Evolutionary conservation across 768 basidiomycete species (phyloP).

Genomic region (Lepiota venenata): DNA sequence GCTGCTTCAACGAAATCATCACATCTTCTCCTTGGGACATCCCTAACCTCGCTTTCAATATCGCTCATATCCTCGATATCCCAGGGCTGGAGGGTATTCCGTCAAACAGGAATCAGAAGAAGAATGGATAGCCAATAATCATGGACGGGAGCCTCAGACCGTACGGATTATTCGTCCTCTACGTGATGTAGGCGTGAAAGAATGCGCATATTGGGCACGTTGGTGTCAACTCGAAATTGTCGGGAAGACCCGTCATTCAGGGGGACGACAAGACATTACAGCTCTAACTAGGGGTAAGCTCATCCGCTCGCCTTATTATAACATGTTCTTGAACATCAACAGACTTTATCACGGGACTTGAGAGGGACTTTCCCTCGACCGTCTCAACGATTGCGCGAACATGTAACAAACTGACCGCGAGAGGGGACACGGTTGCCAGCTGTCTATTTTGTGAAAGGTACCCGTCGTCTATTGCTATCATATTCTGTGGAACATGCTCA

Average conservation of each 20-base stretch:
- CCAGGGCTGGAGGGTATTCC: slow-evolving; percentile 72
- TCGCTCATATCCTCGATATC: slow-evolving; percentile 70
- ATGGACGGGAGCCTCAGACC: slow-evolving; percentile 16
- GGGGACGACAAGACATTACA: slow-evolving; percentile 56
- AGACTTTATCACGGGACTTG: slow-evolving; percentile 82
- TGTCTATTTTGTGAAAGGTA: slow-evolving; percentile 72
- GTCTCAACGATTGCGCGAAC: slow-evolving; percentile 83
- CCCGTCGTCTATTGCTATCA: slow-evolving; percentile 12
- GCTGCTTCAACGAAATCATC: slow-evolving; percentile 58
- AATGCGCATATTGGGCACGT: slow-evolving; percentile 76
- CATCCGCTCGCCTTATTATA: neutral
- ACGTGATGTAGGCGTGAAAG: slow-evolving; percentile 72
- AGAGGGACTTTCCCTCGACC: slow-evolving; percentile 82
- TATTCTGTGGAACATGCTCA: neutral
- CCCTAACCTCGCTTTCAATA: slow-evolving; percentile 74
- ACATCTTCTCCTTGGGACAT: slow-evolving; percentile 76
- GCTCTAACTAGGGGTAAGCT: slow-evolving; percentile 65
- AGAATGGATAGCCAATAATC: slow-evolving; percentile 45
- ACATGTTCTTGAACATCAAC: neutral
- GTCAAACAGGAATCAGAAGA: slow-evolving; percentile 69
- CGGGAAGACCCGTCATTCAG: slow-evolving; percentile 23
- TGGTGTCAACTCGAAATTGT: slow-evolving; percentile 58
- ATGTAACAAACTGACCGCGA: slow-evolving; percentile 74
- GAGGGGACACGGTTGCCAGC: slow-evolving; percentile 39
- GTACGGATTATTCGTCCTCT: slow-evolving; percentile 65